Conservation (phyloP, 176 grass and related monocot genomes). For the Triticum turgidum region DNA sequence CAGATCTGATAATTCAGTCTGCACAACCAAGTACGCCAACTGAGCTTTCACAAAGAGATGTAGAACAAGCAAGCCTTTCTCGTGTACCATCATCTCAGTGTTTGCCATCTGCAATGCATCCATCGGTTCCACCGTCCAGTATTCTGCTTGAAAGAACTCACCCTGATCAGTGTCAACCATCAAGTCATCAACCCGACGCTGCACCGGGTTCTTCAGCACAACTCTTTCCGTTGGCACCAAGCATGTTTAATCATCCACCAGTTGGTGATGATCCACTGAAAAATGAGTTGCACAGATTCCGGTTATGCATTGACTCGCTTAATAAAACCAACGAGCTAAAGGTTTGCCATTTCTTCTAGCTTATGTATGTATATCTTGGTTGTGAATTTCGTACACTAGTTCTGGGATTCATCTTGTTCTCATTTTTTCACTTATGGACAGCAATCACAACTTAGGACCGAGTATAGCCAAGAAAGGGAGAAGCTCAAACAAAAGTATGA, state of each 20-base stretch:
- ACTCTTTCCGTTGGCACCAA: constrained; percentile 49
- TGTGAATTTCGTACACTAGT: not conserved
- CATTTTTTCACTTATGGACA: constrained; percentile 34
- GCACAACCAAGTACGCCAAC: constrained; percentile 27
- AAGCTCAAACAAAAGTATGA: constrained; percentile 72
- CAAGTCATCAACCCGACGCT: constrained; percentile 21
- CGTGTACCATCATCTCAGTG: not conserved
- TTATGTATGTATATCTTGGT: not conserved
- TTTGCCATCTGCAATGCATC: constrained; percentile 36
- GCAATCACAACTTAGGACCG: constrained; percentile 53
- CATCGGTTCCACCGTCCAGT: constrained; percentile 9
- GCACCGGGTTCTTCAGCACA: constrained; percentile 22
- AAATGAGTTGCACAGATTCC: constrained; percentile 67
- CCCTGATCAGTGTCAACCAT: constrained; percentile 15
- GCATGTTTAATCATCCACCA: constrained; percentile 44
- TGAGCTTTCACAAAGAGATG: constrained; percentile 6
- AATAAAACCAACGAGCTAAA: constrained; percentile 57
- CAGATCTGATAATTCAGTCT: constrained; percentile 11
- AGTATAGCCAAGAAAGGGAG: constrained; percentile 66
- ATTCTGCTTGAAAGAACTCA: constrained; percentile 28
- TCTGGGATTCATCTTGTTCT: constrained; percentile 8
- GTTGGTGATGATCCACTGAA: constrained; percentile 54
- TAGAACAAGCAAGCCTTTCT: not conserved
- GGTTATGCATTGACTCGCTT: constrained; percentile 35
- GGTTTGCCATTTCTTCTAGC: constrained; percentile 34